These are phyloP conservation scores for Trichosporon faecale DNA, from an alignment of 1,284 basidiomycete genomes.

Conservation along the genomic window DNA sequence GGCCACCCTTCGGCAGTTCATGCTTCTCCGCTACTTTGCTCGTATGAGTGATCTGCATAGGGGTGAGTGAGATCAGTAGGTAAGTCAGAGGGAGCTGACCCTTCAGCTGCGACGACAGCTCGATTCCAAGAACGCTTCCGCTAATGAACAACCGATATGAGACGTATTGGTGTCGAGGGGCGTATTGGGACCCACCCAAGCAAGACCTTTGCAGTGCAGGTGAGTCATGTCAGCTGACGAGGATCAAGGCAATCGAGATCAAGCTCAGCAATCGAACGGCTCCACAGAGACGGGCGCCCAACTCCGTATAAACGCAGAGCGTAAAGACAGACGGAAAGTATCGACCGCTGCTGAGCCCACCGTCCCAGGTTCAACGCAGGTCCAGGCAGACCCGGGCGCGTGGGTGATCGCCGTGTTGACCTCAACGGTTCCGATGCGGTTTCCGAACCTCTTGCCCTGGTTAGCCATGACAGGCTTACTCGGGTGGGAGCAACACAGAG, in stretches of 20 bases:
- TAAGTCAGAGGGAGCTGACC: background rate
- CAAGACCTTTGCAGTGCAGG: background rate
- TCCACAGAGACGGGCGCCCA: background rate
- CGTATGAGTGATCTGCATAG: too few species aligned
- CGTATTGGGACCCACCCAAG: too few species aligned
- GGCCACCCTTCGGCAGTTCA: too few species aligned
- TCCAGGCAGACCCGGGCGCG: background rate
- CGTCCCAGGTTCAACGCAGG: too few species aligned
- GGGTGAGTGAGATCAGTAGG: background rate
- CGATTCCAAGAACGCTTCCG: background rate
- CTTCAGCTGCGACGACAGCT: background rate
- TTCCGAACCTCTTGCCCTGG: background rate
- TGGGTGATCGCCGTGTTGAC: background rate
- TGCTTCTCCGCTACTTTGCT: too few species aligned
- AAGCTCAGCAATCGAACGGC: background rate
- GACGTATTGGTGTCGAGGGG: too few species aligned
- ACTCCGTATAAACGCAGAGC: background rate
- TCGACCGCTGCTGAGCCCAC: background rate
- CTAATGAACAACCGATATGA: too few species aligned
- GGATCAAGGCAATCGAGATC: background rate
- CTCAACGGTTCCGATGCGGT: background rate
- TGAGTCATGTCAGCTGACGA: background rate
- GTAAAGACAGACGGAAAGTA: background rate
- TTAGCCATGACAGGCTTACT: background rate
- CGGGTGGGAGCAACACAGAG: background rate